These are phyloP conservation scores for Gracilaria vermiculophylla DNA, from an alignment of 23 red algal species.

Conservation along the genomic window DNA sequence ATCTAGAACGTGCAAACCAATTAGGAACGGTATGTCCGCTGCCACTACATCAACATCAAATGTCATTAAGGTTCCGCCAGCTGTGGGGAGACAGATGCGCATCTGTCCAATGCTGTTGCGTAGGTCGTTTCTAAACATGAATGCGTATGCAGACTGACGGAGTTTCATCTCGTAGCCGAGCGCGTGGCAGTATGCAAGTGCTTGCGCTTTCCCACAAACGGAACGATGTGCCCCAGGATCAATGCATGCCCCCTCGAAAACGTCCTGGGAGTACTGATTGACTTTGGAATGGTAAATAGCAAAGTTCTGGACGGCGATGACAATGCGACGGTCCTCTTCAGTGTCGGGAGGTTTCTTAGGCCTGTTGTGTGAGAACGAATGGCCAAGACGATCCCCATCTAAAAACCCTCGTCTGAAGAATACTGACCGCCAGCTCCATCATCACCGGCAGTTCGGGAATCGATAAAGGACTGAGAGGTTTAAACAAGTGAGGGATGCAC, in stretches of 20 bases:
- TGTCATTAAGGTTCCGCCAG: background rate
- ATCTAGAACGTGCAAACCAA: background rate
- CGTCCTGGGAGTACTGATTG: background rate
- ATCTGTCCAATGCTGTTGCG: background rate
- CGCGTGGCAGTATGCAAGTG: background rate
- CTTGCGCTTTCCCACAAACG: background rate
- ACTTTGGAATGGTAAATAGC: background rate
- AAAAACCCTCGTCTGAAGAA: no score
- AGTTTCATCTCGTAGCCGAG: background rate
- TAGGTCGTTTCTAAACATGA: slow-evolving; percentile 12
- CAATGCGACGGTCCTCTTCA: no score
- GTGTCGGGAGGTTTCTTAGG: background rate
- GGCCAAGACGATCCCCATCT: no score
- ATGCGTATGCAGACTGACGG: background rate
- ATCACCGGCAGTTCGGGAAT: no score
- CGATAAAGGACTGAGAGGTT: no score
- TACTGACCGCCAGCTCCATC: no score
- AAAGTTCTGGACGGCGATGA: background rate
- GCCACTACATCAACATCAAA: background rate
- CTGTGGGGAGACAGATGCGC: background rate
- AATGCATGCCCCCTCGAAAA: background rate
- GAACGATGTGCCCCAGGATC: background rate
- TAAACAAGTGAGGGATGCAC: background rate
- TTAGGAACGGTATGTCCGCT: background rate
- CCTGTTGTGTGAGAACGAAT: no score